Evolutionary conservation across 192 early-diverging fungal genomes (phyloP), one percentile per base, ranked within the genome.

Genomic region (Backusella sp.): DNA sequence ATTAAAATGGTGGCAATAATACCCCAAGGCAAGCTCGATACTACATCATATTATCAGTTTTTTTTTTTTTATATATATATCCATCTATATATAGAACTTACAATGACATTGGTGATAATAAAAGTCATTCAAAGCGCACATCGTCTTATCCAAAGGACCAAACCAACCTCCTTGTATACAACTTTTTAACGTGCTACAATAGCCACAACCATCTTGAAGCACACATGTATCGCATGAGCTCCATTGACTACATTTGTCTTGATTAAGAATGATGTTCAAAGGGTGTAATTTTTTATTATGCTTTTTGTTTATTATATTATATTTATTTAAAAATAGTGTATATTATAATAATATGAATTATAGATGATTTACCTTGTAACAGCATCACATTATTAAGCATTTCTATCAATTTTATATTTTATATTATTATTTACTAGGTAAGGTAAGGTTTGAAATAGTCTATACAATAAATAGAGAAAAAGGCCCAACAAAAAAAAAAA

Each of bases 21-120:
- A 28, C 56, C 23, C 15, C 56, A 39, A 30, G 72, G 56, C 26
- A 56, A 41, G 35, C 53, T 73, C 39, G 72, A 73, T 35, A 73
- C 72, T 73, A 42, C 4, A 49, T 3, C 0, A 3, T 23, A 32
- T 26, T 14, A 68, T 68, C 32, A 19, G 35, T 39, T 21, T 67
- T 67, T 32, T 3, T 32, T 32, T 32, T 0, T n/a, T 34, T 67
- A 23, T 19, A 3, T 69, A 21, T 42, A 37, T 70, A 26, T 28
- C 5, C 42, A 21, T 42, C n/a, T 53, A 15, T 14, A 23, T 23
- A 72, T 72, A 44, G 5, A 26, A 46, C 37, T 41, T 73, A 73
- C 72, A 36, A 28, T 73, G 72, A 42, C 72, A 73, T 41, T 73
- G 72, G 12, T 59, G 36, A 73, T 73, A 73, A 14, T 65, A 73